Evolutionary conservation across 2,329 filamentous ascomycete genomes (phyloP).

Genomic region (Colletotrichum paranaense): DNA sequence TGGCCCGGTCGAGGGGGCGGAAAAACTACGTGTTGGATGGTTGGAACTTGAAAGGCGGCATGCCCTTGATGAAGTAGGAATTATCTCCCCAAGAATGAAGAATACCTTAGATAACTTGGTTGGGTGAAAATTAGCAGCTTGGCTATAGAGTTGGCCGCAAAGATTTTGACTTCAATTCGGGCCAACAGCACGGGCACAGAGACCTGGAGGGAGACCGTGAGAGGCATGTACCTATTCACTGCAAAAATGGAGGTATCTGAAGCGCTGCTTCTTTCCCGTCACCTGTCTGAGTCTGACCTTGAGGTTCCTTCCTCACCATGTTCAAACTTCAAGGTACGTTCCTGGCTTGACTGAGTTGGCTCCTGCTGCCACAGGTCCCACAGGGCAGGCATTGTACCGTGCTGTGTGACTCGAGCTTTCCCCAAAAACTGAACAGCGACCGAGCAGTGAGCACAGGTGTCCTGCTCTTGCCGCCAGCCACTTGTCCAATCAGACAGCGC

Average conservation of each 20-base stretch:
- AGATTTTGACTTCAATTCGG: slow-evolving; percentile 15
- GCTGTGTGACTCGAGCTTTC: slow-evolving; percentile 6
- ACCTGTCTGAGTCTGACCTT: neutral
- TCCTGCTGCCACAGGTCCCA: neutral
- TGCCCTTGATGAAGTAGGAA: neutral
- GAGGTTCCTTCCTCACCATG: neutral
- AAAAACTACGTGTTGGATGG: slow-evolving; percentile 2
- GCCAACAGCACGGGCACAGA: too few relatives aligned
- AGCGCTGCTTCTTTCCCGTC: neutral
- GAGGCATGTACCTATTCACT: neutral
- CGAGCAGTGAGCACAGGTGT: neutral
- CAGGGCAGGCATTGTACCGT: neutral
- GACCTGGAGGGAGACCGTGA: too few relatives aligned
- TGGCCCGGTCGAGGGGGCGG: neutral
- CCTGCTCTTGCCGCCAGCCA: slow-evolving; percentile 24
- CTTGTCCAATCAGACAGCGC: slow-evolving; percentile 12
- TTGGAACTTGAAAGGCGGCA: neutral
- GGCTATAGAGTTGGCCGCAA: slow-evolving; percentile 4
- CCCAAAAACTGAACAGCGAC: neutral
- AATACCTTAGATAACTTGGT: neutral
- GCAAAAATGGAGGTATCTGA: neutral
- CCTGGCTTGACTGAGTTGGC: neutral
- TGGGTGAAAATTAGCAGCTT: neutral
- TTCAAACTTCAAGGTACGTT: neutral
- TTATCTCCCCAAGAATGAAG: neutral